Percentiles rank a stretch among this genome's conserved stretches.
Conservation (phyloP, 2,329 filamentous ascomycete species). For the Coniochaeta sp. region DNA sequence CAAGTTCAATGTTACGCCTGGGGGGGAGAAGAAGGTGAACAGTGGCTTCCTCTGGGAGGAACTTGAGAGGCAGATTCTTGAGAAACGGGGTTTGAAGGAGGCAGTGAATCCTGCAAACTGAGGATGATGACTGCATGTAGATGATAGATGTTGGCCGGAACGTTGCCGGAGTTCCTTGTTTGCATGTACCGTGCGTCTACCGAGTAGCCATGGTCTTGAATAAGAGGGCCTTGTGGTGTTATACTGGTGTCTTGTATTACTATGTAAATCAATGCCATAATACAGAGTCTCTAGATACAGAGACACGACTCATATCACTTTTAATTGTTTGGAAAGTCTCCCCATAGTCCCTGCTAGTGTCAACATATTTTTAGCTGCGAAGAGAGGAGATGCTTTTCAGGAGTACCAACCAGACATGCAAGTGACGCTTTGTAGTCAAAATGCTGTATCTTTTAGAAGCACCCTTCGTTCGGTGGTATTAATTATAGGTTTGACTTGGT, state of each 20-base stretch:
- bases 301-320: too few relatives aligned
- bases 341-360: too few relatives aligned
- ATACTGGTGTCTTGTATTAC: neutral
- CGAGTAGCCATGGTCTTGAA: too few relatives aligned
- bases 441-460: neutral
- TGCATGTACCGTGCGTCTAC: neutral
- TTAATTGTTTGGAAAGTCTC: too few relatives aligned
- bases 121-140: neutral
- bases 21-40: constrained; percentile 12
- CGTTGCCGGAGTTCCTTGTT: neutral
- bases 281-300: too few relatives aligned
- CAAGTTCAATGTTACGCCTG: constrained; percentile 25
- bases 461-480: neutral
- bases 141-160: neutral
- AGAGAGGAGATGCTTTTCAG: neutral
- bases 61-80: constrained; percentile 13
- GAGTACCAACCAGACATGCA: neutral
- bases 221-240: too few relatives aligned
- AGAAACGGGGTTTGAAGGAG: neutral
- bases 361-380: neutral
- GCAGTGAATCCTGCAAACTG: neutral
- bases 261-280: too few relatives aligned
- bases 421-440: neutral
- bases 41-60: constrained; percentile 29
- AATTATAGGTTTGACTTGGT: constrained; percentile 1